Base-by-base conservation (phyloP, 768 basidiomycete species). In the Termitomyces sp. region DNA sequence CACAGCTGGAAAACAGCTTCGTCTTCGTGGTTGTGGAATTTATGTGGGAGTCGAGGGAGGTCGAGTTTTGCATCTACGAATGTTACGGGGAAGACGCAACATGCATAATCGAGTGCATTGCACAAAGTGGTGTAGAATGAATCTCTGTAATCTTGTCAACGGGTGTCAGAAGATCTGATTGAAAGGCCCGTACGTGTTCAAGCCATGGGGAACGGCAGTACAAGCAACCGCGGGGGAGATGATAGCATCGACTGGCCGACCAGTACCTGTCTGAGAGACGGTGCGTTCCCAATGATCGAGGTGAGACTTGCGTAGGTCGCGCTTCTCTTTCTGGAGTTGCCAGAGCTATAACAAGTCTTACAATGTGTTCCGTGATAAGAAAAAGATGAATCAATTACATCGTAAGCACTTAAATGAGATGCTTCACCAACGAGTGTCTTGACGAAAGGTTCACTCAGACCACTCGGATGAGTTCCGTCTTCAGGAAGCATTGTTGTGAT, bases 231-330 rank as follows among this genome's bases (percentile, higher is more conserved):
- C 79, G 9, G 89, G 84, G 1, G 77, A 76, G 22, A 91, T 85
- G 53, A 91, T 83, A 1, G 86, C 87, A 61, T 91, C 89, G 25
- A 91, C 76, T 5, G 87, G 85, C 0, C 89, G 73, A 0, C 84
- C 85, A 1, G 86, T 89, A 0, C 79, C 80, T 0, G 87, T 89
- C 5, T 57, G 58, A 3, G 52, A 56, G 0, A 67, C 68, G 0
- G 86, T 85, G 9, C 64, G 71, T 46, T 82, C 76, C 87, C 87
- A 89, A 36, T 81, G 74, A 53, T 83, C 80, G 23, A 88, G 69
- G 62, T 88, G 82, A 33, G 77, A 74, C 55, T 82, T 76, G n/a
- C 85, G 77, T 43, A 85, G 63, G 10, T 72, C 71, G 1, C 69
- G 69, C 61, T 79, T 79, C 60, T 73, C 68, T 53, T 78, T 78